Evolutionary conservation across 768 basidiomycete species (phyloP), one percentile per base, ranked within the genome.

Genomic region (Coprinopsis marcescibilis): DNA sequence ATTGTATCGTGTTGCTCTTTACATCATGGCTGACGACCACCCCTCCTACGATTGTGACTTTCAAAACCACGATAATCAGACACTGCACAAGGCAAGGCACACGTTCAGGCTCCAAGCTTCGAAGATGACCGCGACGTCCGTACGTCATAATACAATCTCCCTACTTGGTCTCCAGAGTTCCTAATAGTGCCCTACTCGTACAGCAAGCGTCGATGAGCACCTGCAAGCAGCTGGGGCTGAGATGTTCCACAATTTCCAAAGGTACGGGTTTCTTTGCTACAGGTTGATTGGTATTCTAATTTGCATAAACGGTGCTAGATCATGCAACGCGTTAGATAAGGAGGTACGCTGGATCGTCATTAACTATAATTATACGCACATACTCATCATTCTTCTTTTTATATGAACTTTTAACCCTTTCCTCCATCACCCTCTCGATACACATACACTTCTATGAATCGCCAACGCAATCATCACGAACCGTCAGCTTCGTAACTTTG

Each of bases 141-240:
- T 85, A 59, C 71, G 83, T 82, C 26, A 23, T 14, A 35, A 23
- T 36, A 15, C 25, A 25, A 23, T 37, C n/a, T 19, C 32, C 39
- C 21, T 25, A 10, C 34, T 17, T 23, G 1, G 32, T 43, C 32
- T 20, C 35, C 21, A 12, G 30, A 36, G 38, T 38, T 2, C 19
- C 34, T 33, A 43, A 13, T 34, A 25, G n/a, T n/a, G n/a, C n/a
- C n/a, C n/a, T n/a, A n/a, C n/a, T n/a, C n/a, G n/a, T 33, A 36
- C 29, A 82, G 83, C 81, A 5, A 76, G 73, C 35, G 78, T 81
- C 46, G 80, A 86, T 54, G 84, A 87, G 52, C 78, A 83, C 54
- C 58, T 81, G n/a, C 83, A 85, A 63, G 70, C 68, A 49, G 74
- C 72, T 10, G 85, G 85, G 10, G 81, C 83, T 3, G 81, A 82